A percentile compares a stretch with the other conserved stretches of the same genome.
These are phyloP conservation scores for Steccherinum ochraceum DNA, from an alignment of 768 basidiomycete genomes.

Conservation along the genomic window DNA sequence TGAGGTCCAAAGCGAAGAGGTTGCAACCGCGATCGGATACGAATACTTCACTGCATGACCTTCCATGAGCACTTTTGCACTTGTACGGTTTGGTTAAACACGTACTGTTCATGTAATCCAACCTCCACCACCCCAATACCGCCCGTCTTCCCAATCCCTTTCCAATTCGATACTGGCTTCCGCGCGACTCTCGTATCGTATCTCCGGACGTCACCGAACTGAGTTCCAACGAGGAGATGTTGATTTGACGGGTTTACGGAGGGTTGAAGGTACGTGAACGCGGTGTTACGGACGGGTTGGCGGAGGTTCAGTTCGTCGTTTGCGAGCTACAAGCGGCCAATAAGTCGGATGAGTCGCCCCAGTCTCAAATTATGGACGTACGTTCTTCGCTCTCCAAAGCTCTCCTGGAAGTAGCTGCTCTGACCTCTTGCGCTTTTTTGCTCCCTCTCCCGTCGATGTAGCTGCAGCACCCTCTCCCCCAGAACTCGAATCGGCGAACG, in stretches of 20 bases:
- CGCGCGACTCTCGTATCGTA: slow-evolving; percentile 73
- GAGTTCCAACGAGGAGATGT: slow-evolving; percentile 66
- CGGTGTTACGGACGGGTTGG: slow-evolving; percentile 71
- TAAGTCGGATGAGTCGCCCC: background rate
- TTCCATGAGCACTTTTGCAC: background rate
- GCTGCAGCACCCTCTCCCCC: slow-evolving; percentile 9
- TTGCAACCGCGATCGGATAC: slow-evolving; percentile 60
- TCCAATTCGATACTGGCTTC: slow-evolving; percentile 66
- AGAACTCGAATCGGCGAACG: slow-evolving; percentile 29
- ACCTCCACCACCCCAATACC: slow-evolving; percentile 55
- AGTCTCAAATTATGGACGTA: slow-evolving; percentile 21
- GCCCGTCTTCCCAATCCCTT: slow-evolving; percentile 48
- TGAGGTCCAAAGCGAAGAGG: slow-evolving; percentile 60
- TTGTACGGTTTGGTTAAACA: background rate
- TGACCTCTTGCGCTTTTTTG: slow-evolving; percentile 54
- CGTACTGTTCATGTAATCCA: slow-evolving; percentile 62
- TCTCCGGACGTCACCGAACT: slow-evolving; percentile 63
- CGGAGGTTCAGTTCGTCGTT: slow-evolving; percentile 72
- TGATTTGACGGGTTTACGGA: slow-evolving; percentile 29
- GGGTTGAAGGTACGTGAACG: slow-evolving; percentile 51
- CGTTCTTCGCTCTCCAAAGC: slow-evolving; percentile 82
- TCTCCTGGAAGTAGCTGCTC: slow-evolving; percentile 63
- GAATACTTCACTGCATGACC: slow-evolving; percentile 52
- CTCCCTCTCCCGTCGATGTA: slow-evolving; percentile 9
- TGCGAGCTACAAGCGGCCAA: slow-evolving; percentile 48